phyloP scores from a whole-genome alignment of 768 basidiomycete species.

The Mycena sanguinolenta region DNA sequence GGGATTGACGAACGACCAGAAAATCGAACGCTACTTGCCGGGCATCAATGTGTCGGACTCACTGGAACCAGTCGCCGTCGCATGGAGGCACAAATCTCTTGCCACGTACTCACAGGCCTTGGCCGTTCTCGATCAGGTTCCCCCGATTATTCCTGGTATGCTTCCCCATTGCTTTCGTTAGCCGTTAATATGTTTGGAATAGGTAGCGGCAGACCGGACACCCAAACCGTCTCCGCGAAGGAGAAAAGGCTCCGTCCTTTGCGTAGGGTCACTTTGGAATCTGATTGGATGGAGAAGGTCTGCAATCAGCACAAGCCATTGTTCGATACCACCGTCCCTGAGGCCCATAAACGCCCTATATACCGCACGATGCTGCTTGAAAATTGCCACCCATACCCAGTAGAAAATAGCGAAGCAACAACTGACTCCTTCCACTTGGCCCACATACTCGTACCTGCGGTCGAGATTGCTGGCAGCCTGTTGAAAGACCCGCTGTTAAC shows the following conservation, averaged over 20 bases:
- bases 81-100: not conserved
- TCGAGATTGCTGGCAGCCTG: not conserved
- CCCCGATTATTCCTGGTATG: constrained; percentile 1
- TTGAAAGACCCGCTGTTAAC: not conserved
- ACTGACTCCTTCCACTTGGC: not conserved
- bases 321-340: not conserved
- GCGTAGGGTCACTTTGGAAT: constrained; percentile 1
- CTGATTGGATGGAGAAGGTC: constrained; percentile 10
- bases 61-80: too few species aligned
- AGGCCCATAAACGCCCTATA: not conserved
- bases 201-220: not conserved
- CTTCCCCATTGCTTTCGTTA: not conserved
- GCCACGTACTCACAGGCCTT: constrained; percentile 9
- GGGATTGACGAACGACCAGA: too few species aligned
- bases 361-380: not conserved
- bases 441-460: not conserved
- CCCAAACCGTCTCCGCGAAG: constrained; percentile 4
- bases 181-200: not conserved
- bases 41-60: too few species aligned
- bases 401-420: not conserved
- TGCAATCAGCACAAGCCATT: not conserved
- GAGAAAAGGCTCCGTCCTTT: constrained; percentile 9
- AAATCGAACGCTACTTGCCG: too few species aligned
- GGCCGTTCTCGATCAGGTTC: constrained; percentile 9
- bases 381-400: not conserved